Base-by-base conservation (phyloP, 176 grass and related monocot species). In the Paspalum notatum region DNA sequence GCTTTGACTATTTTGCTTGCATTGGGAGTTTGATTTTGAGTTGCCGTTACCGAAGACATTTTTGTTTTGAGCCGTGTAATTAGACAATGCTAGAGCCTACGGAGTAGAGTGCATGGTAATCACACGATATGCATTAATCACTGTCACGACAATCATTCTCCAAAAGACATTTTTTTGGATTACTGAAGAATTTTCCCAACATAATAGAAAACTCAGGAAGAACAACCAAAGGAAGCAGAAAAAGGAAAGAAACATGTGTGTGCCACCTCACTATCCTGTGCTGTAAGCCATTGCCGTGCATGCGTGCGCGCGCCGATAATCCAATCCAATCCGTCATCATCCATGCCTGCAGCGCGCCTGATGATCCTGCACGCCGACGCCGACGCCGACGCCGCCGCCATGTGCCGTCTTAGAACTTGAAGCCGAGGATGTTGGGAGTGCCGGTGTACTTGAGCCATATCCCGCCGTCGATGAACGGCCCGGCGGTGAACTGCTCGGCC, bases 371-470 rank as follows among this genome's bases (percentile, higher is more conserved):
- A 77, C 45, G 10, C 14, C 66, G 32, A 61, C 37, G 18, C 32
- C 32, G n/a, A n/a, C n/a, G n/a, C n/a, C n/a, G n/a, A n/a, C n/a
- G n/a, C n/a, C n/a, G n/a, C n/a, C n/a, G n/a, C n/a, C n/a, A n/a
- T n/a, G n/a, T n/a, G n/a, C 5, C 21, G 62, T 12, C 15, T 79
- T 71, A 97, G 72, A 68, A 85, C 83, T 82, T 90, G 80, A 97
- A 81, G 0, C 90, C 85, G 38, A 78, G 79, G 79, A 71, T 83
- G 75, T 86, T 20, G 3, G 93, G 90, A 58, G 75, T 78, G 40
- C 87, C 88, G 32, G 87, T 86, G 56, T 57, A 84, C 70, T 74
- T 79, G 47, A 97, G 78, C 90, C 93, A 97, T 0, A 6, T 25
- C 5, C 32, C 79, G 13, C 76, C 90, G 66, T 93, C 78, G 44